These are phyloP conservation scores for Eucalyptus curtisii DNA, from an alignment of 345 rosid genomes.

Conservation along the genomic window DNA sequence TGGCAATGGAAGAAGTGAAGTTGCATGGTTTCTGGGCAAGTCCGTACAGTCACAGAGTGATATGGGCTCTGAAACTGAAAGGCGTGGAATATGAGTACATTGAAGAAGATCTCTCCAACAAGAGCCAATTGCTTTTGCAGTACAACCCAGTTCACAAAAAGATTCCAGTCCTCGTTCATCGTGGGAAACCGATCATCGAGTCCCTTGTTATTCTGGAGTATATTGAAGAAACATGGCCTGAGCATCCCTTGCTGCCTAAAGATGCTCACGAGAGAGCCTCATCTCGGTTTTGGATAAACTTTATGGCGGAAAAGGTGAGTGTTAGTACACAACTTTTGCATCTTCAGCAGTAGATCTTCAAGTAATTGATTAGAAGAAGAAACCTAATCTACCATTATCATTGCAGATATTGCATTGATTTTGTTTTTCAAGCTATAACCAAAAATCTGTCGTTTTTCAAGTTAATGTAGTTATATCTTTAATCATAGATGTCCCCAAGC, in stretches of 20 bases:
- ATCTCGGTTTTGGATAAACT: conserved; percentile 17
- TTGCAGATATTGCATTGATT: background rate
- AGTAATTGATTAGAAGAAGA: background rate
- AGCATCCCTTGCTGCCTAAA: conserved; percentile 7
- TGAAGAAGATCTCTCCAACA: conserved; percentile 15
- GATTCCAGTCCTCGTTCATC: conserved; percentile 24
- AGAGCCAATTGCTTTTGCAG: conserved; percentile 10
- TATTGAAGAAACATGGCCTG: conserved; percentile 20
- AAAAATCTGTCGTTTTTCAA: background rate
- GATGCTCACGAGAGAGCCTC: conserved; percentile 10
- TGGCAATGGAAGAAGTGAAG: conserved; percentile 2
- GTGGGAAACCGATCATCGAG: conserved; percentile 13
- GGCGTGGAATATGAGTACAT: conserved; percentile 8
- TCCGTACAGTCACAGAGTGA: conserved; percentile 12
- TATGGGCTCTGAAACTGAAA: conserved; percentile 21
- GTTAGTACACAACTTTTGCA: background rate
- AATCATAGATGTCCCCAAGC: background rate
- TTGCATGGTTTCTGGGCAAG: conserved; percentile 10
- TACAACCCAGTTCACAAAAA: conserved; percentile 20
- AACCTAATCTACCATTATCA: background rate
- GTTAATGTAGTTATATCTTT: background rate
- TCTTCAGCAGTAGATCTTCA: background rate
- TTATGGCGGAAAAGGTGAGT: conserved; percentile 14
- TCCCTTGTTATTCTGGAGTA: conserved; percentile 15
- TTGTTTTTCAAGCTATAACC: background rate